Conservation (phyloP, 371 early-diverging fungal genomes). For the Apophysomyces elegans region DNA sequence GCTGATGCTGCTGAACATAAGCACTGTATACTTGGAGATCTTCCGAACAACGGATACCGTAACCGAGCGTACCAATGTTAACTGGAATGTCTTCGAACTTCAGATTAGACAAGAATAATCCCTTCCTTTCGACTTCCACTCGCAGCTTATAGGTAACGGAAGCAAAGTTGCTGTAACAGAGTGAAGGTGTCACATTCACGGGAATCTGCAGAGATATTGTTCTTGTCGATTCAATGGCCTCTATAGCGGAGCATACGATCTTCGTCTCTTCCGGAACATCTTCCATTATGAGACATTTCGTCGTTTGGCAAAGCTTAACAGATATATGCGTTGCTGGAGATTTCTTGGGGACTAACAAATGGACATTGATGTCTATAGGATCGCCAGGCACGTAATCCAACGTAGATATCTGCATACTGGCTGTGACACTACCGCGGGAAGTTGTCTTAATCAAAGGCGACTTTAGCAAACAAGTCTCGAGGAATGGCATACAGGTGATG, state of each 20-base stretch:
- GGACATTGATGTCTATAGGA: constrained; percentile 9
- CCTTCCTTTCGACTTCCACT: constrained; percentile 30
- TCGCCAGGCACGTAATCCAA: constrained; percentile 41
- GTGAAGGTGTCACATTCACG: constrained; percentile 29
- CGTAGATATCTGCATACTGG: constrained; percentile 22
- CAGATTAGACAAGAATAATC: constrained; percentile 19
- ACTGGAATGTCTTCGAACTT: constrained; percentile 28
- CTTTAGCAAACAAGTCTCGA: constrained; percentile 40
- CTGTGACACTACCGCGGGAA: constrained; percentile 7
- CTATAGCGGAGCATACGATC: constrained; percentile 12
- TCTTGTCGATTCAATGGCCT: constrained; percentile 7
- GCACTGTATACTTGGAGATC: constrained; percentile 30
- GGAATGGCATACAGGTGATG: constrained; percentile 39
- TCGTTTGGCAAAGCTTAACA: constrained; percentile 10
- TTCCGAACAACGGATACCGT: constrained; percentile 33
- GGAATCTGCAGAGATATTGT: constrained; percentile 25
- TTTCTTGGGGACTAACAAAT: neutral
- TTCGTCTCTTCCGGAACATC: neutral
- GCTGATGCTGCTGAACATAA: constrained; percentile 1
- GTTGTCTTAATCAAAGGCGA: constrained; percentile 16
- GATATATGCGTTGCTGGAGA: constrained; percentile 1
- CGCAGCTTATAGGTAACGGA: constrained; percentile 29
- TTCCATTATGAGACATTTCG: neutral
- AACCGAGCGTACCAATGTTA: constrained; percentile 36
- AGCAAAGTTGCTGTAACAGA: constrained; percentile 31